Conservation (phyloP, 2,329 filamentous ascomycete species). For the Pseudogymnoascus sp. region DNA sequence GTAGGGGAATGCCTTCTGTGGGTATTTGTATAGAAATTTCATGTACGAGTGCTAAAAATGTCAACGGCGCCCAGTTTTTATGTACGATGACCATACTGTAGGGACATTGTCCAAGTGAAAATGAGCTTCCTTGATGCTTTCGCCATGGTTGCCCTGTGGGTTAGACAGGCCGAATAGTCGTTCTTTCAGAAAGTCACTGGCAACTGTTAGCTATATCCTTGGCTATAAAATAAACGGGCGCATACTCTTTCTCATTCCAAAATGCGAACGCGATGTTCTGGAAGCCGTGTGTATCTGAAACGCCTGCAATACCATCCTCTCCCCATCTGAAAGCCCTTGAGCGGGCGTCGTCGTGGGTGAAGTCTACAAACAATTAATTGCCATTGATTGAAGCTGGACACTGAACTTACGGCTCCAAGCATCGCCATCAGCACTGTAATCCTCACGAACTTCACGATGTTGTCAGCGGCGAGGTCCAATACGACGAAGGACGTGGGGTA, state of each 20-base stretch:
- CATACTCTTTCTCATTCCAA: slow-evolving; percentile 94
- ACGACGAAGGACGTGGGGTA: neutral
- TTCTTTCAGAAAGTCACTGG: slow-evolving; percentile 86
- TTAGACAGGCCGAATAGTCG: slow-evolving; percentile 92
- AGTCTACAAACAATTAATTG: slow-evolving; percentile 52
- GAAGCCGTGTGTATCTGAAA: slow-evolving; percentile 82
- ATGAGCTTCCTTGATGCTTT: slow-evolving; percentile 93
- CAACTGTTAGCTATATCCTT: slow-evolving; percentile 32
- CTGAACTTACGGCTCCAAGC: slow-evolving; percentile 80
- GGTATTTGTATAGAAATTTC: slow-evolving; percentile 98
- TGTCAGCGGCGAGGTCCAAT: slow-evolving; percentile 12
- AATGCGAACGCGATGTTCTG: slow-evolving; percentile 95
- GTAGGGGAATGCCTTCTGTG: slow-evolving; percentile 86
- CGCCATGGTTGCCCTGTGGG: slow-evolving; percentile 93
- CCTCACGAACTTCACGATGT: slow-evolving; percentile 64
- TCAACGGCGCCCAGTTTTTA: slow-evolving; percentile 15
- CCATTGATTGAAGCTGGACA: slow-evolving; percentile 10
- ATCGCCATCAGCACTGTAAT: slow-evolving; percentile 84
- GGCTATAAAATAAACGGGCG: slow-evolving; percentile 14
- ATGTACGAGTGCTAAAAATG: slow-evolving; percentile 80
- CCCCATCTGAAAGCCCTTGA: slow-evolving; percentile 90
- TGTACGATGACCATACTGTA: slow-evolving; percentile 22
- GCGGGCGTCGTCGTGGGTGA: slow-evolving; percentile 85
- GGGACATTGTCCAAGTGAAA: slow-evolving; percentile 96
- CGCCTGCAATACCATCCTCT: slow-evolving; percentile 92